A percentile compares a stretch with the other conserved stretches of the same genome.
These are phyloP conservation scores for Aspergillus egyptiacus DNA, from an alignment of 495 filamentous ascomycete genomes.

Conservation along the genomic window DNA sequence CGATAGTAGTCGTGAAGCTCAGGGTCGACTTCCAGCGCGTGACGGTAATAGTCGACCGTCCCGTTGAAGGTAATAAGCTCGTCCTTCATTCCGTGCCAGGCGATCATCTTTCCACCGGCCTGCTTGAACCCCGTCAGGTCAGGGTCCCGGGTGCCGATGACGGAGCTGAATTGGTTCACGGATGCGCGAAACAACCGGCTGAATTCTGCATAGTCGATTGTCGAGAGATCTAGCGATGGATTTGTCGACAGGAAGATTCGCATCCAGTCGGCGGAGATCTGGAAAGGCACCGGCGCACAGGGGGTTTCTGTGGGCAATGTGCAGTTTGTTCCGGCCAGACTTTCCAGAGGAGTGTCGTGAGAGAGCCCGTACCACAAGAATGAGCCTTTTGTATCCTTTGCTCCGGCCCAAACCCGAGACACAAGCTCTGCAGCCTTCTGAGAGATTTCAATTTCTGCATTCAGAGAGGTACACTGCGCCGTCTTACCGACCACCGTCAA, in stretches of 20 bases:
- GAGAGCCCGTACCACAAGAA: slow-evolving; percentile 27
- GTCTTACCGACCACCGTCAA: slow-evolving; percentile 41
- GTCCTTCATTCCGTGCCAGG: slow-evolving; percentile 33
- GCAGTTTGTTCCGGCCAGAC: slow-evolving; percentile 12
- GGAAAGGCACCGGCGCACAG: slow-evolving; percentile 14
- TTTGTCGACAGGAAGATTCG: not conserved
- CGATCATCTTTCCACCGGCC: slow-evolving; percentile 38
- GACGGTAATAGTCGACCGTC: slow-evolving; percentile 17
- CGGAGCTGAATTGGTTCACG: slow-evolving; percentile 17
- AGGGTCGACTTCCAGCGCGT: slow-evolving; percentile 12
- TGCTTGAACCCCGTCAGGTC: slow-evolving; percentile 29
- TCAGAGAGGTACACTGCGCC: slow-evolving; percentile 17
- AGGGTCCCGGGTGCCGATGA: slow-evolving; percentile 30
- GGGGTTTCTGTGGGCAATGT: slow-evolving; percentile 1
- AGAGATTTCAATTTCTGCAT: slow-evolving; percentile 17
- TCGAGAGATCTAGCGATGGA: not conserved
- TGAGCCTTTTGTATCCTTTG: slow-evolving; percentile 12
- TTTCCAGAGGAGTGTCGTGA: slow-evolving; percentile 13
- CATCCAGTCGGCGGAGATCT: slow-evolving; percentile 25
- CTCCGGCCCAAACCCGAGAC: slow-evolving; percentile 21
- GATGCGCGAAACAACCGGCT: slow-evolving; percentile 6
- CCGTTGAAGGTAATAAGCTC: slow-evolving; percentile 15
- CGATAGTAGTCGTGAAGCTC: slow-evolving; percentile 22
- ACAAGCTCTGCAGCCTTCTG: slow-evolving; percentile 19
- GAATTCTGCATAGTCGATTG: not conserved